These are phyloP conservation scores for Xylogone sp. DNA, from an alignment of 2,329 filamentous ascomycete species.

Conservation along the genomic window DNA sequence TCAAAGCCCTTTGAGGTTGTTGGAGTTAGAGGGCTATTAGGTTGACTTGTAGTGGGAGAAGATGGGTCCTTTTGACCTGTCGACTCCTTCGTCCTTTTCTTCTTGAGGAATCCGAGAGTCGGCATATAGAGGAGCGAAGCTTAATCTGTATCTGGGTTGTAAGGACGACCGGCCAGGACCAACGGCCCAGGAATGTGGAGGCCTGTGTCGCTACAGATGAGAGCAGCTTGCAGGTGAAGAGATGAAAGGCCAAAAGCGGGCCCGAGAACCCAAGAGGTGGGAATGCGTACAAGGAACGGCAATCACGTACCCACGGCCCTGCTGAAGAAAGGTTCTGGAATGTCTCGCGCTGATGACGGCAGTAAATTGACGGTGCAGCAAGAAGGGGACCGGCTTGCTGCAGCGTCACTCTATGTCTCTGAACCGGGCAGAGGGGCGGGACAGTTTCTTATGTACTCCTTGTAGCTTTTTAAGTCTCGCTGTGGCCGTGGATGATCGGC, in stretches of 20 bases:
- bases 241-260: constrained; percentile 6
- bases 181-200: constrained; percentile 1
- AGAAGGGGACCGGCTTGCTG: neutral
- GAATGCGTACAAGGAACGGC: neutral
- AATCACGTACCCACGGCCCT: neutral
- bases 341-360: constrained; percentile 13
- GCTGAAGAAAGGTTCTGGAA: constrained; percentile 13
- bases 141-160: constrained; percentile 20
- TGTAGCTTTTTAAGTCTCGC: neutral
- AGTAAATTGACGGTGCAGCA: neutral
- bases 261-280: constrained; percentile 1
- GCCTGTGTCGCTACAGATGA: constrained; percentile 23
- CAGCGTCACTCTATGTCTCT: neutral
- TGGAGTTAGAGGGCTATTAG: constrained; percentile 60
- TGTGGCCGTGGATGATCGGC: neutral
- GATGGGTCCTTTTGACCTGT: constrained; percentile 61
- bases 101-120: constrained; percentile 94
- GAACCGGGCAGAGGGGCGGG: neutral
- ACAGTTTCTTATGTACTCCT: neutral
- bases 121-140: constrained; percentile 61
- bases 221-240: constrained; percentile 4
- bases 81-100: constrained; percentile 95
- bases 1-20: constrained; percentile 49
- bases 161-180: constrained; percentile 21
- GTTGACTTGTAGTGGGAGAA: constrained; percentile 64